A percentile compares a stretch with the other conserved stretches of the same genome.
These are phyloP conservation scores for Ulvella scutata DNA, from an alignment of 139 green algal genomes.

Conservation along the genomic window DNA sequence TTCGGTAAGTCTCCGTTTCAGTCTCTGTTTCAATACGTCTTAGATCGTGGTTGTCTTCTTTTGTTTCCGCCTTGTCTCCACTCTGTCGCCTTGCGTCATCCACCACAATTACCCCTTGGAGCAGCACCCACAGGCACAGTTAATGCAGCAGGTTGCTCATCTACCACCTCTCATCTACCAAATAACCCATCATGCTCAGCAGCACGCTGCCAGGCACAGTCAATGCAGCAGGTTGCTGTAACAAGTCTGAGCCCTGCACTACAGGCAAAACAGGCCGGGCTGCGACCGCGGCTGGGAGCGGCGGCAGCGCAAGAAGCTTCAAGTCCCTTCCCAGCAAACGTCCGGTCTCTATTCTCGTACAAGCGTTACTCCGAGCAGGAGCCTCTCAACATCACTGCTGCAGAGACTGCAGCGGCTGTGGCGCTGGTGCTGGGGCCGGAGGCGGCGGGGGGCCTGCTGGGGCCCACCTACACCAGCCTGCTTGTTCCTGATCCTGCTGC, in stretches of 20 bases:
- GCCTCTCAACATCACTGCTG: background rate
- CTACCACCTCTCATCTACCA: no score
- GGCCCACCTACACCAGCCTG: background rate
- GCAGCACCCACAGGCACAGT: no score
- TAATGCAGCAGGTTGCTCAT: no score
- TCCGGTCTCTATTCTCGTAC: background rate
- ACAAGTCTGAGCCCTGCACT: background rate
- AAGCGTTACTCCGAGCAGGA: background rate
- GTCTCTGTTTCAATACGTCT: no score
- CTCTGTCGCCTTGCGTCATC: no score
- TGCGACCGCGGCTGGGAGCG: background rate
- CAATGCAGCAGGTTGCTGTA: no score
- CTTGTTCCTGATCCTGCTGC: background rate
- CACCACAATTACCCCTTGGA: no score
- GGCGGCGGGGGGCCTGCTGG: background rate
- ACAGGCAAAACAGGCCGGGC: background rate
- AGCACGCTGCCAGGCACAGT: no score
- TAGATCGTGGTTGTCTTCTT: no score
- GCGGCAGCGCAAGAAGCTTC: background rate
- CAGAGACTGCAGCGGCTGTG: background rate
- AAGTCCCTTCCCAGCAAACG: background rate
- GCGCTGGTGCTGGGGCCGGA: background rate
- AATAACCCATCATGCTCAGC: no score
- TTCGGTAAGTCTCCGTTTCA: no score
- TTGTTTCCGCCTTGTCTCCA: no score